Evolutionary conservation across 2,329 filamentous ascomycete genomes (phyloP), one percentile per base, ranked within the genome.

Genomic region (Phoma sp.): DNA sequence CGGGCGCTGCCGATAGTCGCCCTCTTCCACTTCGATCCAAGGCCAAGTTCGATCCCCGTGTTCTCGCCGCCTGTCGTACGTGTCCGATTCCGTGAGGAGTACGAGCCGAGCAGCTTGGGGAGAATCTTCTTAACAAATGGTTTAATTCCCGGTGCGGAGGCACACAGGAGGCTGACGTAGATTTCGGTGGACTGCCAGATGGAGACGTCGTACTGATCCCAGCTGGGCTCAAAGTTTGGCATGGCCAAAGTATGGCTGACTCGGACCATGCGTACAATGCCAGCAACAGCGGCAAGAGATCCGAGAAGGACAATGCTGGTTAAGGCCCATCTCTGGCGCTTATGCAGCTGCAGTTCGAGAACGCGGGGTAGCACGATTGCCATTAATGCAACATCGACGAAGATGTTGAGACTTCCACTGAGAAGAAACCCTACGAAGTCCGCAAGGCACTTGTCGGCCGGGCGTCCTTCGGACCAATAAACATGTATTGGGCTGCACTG

Each of bases 101-200:
- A 56, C 2, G 61, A 57, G 1, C 62, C 62, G 14, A 67, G 46
- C 2, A 65, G n/a, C 40, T 62, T 64, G 1, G 65, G 65, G 4
- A 66, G 8, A 2, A 67, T 10, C 37, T 60, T 60, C 14, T 50
- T 40, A 4, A 67, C 32, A 4, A 65, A 43, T 0, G 62, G 62
- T 29, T 66, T 67, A 1, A 62, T 47, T 0, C 65, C 65, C 4
- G 62, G 65, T 13, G 62, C 62, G 2, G 62, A 52, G 4, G 65
- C 65, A 36, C 65, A 67, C 4, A 66, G 53, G 4, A 67, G 18
- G 23, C 58, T 54, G 23, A 63, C 55, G 33, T 66, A 67, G 9
- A 66, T 59, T 30, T 67, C 65, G 0, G 57, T 60, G 8, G 59
- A 58, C 4, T 62, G 60, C 65, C 65, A 67, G 35, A 66, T 66